Evolutionary conservation across 2,329 filamentous ascomycete genomes (phyloP).

Genomic region (Keithomyces neogunnii): DNA sequence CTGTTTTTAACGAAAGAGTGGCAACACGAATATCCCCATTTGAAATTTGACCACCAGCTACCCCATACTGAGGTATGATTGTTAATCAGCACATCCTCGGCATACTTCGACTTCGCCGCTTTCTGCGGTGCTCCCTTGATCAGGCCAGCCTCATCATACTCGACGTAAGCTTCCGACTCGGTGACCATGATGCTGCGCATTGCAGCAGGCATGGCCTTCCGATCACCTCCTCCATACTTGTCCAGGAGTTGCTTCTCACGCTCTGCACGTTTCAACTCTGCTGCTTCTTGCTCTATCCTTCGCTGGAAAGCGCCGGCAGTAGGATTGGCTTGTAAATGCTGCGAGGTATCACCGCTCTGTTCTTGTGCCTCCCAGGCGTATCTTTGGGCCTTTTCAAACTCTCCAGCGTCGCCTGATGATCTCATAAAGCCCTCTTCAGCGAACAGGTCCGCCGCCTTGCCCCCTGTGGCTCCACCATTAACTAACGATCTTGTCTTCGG

Average conservation of each 20-base stretch:
- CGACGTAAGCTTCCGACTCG: conserved; percentile 80
- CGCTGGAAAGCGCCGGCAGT: conserved; percentile 81
- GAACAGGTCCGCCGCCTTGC: conserved; percentile 73
- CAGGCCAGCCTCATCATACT: conserved; percentile 84
- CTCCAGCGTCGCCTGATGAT: conserved; percentile 80
- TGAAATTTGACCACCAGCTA: conserved; percentile 93
- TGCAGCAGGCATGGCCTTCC: conserved; percentile 46
- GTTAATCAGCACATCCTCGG: conserved; percentile 78
- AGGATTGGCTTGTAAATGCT: conserved; percentile 93
- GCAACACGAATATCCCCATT: conserved; percentile 95
- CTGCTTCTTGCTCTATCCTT: conserved; percentile 70
- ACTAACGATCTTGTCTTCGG: conserved; percentile 92
- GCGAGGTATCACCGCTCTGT: conserved; percentile 63
- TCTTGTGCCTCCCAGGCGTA: conserved; percentile 97
- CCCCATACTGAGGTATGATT: conserved; percentile 94
- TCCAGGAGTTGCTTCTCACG: conserved; percentile 64
- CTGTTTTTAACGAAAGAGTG: conserved; percentile 92
- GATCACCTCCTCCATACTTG: conserved; percentile 69
- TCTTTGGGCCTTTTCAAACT: conserved; percentile 80
- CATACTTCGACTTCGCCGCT: conserved; percentile 79
- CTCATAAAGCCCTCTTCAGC: conserved; percentile 91
- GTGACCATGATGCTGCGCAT: conserved; percentile 60
- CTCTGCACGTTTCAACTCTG: conserved; percentile 58
- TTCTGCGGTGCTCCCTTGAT: conserved; percentile 81
- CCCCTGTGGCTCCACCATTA: conserved; percentile 70